Base-by-base conservation (phyloP, 805 yeast species). In the Isabelozyma gotoi region DNA sequence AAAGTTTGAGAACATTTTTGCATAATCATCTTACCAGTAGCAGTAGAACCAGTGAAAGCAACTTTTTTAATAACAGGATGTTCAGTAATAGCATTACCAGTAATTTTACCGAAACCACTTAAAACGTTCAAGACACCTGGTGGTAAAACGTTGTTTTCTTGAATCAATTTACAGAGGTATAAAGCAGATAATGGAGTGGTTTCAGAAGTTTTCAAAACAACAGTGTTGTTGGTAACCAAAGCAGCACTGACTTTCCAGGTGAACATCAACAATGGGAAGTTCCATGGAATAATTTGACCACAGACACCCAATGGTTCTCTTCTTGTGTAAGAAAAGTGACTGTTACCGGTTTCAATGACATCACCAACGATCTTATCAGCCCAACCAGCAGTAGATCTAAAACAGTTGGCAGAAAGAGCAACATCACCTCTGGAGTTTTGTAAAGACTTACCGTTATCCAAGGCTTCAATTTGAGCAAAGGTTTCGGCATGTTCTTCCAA, bases 281-380 rank as follows among this genome's bases (percentile, higher is more conserved):
- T 91, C 97, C 97, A 91, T 55, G 97, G 97, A 53, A 91, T 90
- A 61, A 91, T 87, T 68, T 88, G 96, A 46, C 96, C 97, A 65
- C 96, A 88, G 38, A 91, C 97, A 63, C 97, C 97, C 57, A 88
- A 73, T 46, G 97, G 96, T 69, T 90, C 96, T 67, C 85, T 85
- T 65, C 82, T 81, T 51, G 92, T 84, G 71, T 84, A 88, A 49
- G 80, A 80, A 64, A 90, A 81, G 67, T 87, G 88, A 39, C 81
- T 71, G 45, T 68, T 64, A 49, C 91, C 92, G 39, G 95, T 83
- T 64, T 88, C 88, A 45, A 88, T 77, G 45, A 83, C 67, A 51
- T 81, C 76, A 56, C 96, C 97, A 52, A 75, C 78, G 52, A 87
- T 70, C 74, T 91, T 90, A 71, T 89, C 97, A 57, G 96, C 88